Evolutionary conservation across 768 basidiomycete genomes (phyloP), one percentile per base, ranked within the genome.

Genomic region (Favolaschia claudopus): DNA sequence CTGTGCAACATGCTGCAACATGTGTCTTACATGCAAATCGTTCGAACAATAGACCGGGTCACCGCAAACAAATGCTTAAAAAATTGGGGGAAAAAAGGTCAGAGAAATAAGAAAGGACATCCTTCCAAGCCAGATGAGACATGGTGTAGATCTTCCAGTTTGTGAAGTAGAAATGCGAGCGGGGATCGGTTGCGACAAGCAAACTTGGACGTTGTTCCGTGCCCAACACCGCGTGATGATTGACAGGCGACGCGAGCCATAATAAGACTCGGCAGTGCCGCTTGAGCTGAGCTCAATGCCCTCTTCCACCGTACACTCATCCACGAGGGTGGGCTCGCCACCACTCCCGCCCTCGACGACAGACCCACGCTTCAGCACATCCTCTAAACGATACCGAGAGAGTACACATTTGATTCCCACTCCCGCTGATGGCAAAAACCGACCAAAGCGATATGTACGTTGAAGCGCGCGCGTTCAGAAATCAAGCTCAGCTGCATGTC

Each of bases 331-430:
- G 25, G 53, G 49, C 3, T 52, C 62, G 4, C 62, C 62, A 20
- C 37, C 58, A 15, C 45, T 20, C 5, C 42, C 46, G 20, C 43
- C 36, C 39, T 49, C 33, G 14, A 4, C 33, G 20, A 24, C 6
- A 44, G 29, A 45, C 27, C 7, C 53, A 5, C 63, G 44, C 31
- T 56, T 64, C 58, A 60, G 54, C 37, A 40, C 47, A 3, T 36
- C 58, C 24, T 77, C 77, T 1, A 70, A 72, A 47, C 72, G 73
- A 57, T 81, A 79, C 64, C 76, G 75, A 55, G 79, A 79, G 40
- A 79, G 81, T 2, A 77, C 79, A 2, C 75, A 84, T 47, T 70
- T 80, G 25, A 85, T 86, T 63, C 85, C 85, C 14, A 72, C 81
- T 2, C 78, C 79, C 14, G 75, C 69, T 10, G 51, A 62, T 28